These are phyloP conservation scores for Blastobotrys buckinghamii DNA, from an alignment of 1,139 yeast genomes.

Conservation along the genomic window DNA sequence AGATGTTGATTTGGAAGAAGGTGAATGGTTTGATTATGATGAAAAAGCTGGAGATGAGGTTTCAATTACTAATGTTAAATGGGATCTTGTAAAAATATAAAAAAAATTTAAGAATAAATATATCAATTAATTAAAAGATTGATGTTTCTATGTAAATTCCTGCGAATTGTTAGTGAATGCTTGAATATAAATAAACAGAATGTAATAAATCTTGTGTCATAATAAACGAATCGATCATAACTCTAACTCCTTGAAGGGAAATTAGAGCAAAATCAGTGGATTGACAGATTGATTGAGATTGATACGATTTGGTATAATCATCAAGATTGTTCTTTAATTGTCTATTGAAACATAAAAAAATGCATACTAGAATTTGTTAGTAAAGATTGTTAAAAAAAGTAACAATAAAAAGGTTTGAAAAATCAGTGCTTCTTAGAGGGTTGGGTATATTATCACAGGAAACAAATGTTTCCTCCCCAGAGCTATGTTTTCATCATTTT, in stretches of 20 bases:
- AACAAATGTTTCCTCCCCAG: constrained; percentile 9
- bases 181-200: no score
- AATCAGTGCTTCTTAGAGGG: constrained; percentile 32
- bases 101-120: not conserved
- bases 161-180: not conserved
- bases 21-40: constrained; percentile 95
- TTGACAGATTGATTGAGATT: constrained; percentile 29
- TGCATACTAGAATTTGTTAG: constrained; percentile 9
- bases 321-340: constrained; percentile 6
- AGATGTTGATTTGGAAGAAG: constrained; percentile 69
- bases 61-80: constrained; percentile 63
- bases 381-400: not conserved
- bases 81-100: constrained; percentile 41
- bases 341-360: not conserved
- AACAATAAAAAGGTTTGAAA: not conserved
- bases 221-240: not conserved
- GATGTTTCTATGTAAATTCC: not conserved
- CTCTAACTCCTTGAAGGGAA: constrained; percentile 1
- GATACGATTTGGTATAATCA: constrained; percentile 23
- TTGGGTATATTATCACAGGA: constrained; percentile 17
- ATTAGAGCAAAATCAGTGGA: constrained; percentile 26
- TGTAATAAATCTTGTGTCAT: not conserved
- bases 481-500: constrained; percentile 14
- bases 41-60: constrained; percentile 80
- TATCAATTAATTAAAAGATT: not conserved